Conservation (phyloP, 139 green algal genomes). For the Eudorina sp. region DNA sequence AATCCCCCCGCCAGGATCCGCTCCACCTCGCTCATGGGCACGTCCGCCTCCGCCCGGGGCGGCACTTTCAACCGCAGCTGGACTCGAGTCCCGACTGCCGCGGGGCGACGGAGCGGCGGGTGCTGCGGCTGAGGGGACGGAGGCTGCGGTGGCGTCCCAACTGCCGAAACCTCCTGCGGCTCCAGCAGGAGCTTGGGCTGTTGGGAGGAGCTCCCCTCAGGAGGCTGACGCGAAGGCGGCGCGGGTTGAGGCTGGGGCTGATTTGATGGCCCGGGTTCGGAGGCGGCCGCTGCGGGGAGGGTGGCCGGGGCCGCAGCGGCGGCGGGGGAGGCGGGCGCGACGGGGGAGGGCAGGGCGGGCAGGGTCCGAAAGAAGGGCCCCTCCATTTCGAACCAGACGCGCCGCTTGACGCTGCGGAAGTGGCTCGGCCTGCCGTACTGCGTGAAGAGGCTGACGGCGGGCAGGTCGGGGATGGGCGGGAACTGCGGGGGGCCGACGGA, state of each 20-base stretch:
- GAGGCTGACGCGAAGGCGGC: too few relatives aligned
- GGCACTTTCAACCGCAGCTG: constrained; percentile 4
- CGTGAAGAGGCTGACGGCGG: constrained; percentile 23
- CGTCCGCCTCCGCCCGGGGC: not conserved
- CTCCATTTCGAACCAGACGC: constrained; percentile 38
- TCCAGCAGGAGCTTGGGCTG: too few relatives aligned
- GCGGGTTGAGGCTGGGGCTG: too few relatives aligned
- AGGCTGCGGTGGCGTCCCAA: not conserved
- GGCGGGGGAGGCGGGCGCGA: not conserved
- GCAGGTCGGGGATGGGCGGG: constrained; percentile 5
- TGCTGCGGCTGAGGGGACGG: not conserved
- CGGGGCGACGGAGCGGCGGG: not conserved
- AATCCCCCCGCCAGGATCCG: constrained; percentile 47
- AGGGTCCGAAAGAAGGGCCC: not conserved
- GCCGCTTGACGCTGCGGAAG: not conserved
- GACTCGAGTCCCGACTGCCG: not conserved
- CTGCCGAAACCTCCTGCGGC: too few relatives aligned
- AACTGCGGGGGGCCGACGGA: not conserved
- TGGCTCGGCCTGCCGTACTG: not conserved
- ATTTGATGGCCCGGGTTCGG: too few relatives aligned
- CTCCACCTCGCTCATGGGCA: constrained; percentile 40
- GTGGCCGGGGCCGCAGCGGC: too few relatives aligned
- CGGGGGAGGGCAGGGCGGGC: not conserved
- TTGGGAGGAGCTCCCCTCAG: too few relatives aligned
- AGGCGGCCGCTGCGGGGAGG: too few relatives aligned